Base-by-base conservation (phyloP, 768 basidiomycete genomes). In the Cystobasidium tubakii region DNA sequence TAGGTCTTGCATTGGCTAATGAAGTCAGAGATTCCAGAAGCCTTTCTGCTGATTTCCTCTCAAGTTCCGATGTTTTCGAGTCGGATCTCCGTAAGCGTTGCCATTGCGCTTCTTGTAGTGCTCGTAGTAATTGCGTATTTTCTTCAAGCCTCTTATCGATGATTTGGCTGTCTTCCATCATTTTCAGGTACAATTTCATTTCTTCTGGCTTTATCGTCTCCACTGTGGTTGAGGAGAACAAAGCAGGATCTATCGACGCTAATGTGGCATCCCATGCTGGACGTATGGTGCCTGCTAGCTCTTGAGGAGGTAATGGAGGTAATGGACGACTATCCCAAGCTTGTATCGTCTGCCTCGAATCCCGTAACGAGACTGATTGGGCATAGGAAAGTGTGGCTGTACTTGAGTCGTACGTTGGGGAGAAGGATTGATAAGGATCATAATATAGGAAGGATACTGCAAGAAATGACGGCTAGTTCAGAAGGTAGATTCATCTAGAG, bases 241-340 rank as follows among this genome's bases (percentile, higher is more conserved):
- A 44, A 9, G 4, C 46, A 74, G 66, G 55, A 65, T 73, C 31
- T 33, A 43, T 42, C 13, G 42, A 27, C 21, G 43, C 33, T 42
- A 23, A 13, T 17, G 54, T 19, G 15, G 46, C n/a, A 6, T 43
- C 43, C 0, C 39, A 34, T n/a, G 63, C 25, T 23, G 62, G 62
- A 15, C 57, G 25, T 29, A 60, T 27, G 4, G 25, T 2, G 6
- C 17, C 57, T 12, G 57, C 57, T 29, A 34, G 23, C 6, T 60
- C 57, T 29, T 44, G 21, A 15, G 69, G 71, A 25, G 46, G 63
- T 31, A 62, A 25, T 25, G 63, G 34, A 33, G 66, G 66, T 33
- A 67, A 36, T 6, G 33, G 88, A 80, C 80, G 96, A 33, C n/a
- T 23, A 1, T 70, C 67, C 54, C 42, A 57, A 21, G 6, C 44